Evolutionary conservation across 371 early-diverging fungal genomes (phyloP).

Genomic region (Mucor saturninus): DNA sequence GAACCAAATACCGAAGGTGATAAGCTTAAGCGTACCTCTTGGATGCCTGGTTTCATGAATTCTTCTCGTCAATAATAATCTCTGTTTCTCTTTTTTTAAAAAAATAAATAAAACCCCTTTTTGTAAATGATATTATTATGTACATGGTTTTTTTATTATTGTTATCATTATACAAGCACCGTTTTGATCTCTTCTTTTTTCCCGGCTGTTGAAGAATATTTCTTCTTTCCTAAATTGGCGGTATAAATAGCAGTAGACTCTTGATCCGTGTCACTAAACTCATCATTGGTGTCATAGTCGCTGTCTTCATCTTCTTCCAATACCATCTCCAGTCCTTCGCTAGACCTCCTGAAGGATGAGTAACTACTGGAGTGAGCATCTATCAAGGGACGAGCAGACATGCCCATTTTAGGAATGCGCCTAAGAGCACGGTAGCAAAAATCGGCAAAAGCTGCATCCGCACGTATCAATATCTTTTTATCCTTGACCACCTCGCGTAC

Average conservation of each 20-base stretch:
- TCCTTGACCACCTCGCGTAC: conserved; percentile 52
- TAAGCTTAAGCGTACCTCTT: conserved; percentile 45
- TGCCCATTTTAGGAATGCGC: not conserved
- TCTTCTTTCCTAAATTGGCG: conserved; percentile 12
- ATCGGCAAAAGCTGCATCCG: conserved; percentile 40
- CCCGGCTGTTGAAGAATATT: not conserved
- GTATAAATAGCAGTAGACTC: not conserved
- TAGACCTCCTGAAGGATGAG: conserved; percentile 22
- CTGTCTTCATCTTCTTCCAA: conserved; percentile 39
- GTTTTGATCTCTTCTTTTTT: conserved; percentile 20
- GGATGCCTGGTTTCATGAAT: conserved; percentile 45
- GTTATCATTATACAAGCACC: conserved; percentile 18
- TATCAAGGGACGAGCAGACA: conserved; percentile 8
- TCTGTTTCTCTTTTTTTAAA: not conserved
- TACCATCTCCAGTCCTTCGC: conserved; percentile 40
- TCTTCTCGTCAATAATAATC: conserved; percentile 9
- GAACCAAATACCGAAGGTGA: conserved; percentile 10
- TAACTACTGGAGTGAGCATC: conserved; percentile 20
- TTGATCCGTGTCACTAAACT: conserved; percentile 3
- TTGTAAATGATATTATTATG: not conserved
- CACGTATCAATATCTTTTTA: conserved; percentile 34
- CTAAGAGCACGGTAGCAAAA: conserved; percentile 36
- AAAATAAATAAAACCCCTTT: not conserved
- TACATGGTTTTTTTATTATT: not conserved
- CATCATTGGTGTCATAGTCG: conserved; percentile 23